Evolutionary conservation across 768 basidiomycete species (phyloP), one percentile per base, ranked within the genome.

Genomic region (Mycena amicta): DNA sequence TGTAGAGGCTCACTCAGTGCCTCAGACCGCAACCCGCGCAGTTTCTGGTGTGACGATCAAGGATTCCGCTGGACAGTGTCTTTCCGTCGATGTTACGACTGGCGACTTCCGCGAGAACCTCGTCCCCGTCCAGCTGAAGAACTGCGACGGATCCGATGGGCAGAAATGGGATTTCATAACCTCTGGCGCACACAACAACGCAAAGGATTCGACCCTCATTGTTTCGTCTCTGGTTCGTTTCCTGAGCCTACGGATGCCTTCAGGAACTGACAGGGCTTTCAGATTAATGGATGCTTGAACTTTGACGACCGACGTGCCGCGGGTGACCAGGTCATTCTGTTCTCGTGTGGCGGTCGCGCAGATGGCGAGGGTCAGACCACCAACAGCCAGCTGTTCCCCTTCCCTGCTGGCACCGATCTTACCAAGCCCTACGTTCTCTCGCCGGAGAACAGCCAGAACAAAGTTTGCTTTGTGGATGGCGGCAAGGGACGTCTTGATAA

Each of bases 41-140:
- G 69, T 67, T 23, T 70, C 70, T 18, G 66, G 60, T 26, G 63
- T 54, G 22, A 63, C 69, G 41, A 72, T 73, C 45, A 64, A 66
- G 62, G 71, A 52, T 57, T 65, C 60, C 4, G 62, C 61, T 18
- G 70, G 68, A 15, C 67, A 68, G 26, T 63, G 70, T 41, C 65
- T 63, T 18, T 69, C 67, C 29, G 69, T 72, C 53, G 67, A 72
- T 40, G 67, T 68, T 37, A 70, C 71, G 5, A 55, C 52, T 0
- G 62, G 62, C 3, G 63, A 73, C 62, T 72, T 74, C 65, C 62
- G 65, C 22, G 66, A 68, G 53, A 73, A 74, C 63, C 68, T 74
- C 41, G 69, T 74, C 40, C 70, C 70, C 45, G 40, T 72, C 20
- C 58, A 66, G 3, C 23, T 70, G 37, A 67, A 68, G 60, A 54